Base-by-base conservation (phyloP, 345 rosid species). In the Luvunga scandens region DNA sequence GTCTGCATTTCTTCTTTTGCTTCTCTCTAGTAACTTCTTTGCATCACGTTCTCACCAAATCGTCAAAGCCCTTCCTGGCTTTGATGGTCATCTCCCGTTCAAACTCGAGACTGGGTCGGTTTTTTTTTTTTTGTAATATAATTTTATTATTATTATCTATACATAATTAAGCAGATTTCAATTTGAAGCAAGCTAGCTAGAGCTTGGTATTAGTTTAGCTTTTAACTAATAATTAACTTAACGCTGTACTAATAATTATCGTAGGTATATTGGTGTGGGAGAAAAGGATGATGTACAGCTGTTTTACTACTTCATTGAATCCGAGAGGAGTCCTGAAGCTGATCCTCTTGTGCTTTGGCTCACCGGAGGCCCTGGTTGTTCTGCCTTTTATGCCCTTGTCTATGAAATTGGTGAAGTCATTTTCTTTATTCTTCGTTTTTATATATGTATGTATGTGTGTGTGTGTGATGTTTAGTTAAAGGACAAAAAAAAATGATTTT, bases 331-430 rank as follows among this genome's bases (percentile, higher is more conserved):
- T 71, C 85, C 88, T 3, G 19, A n/a, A 27, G n/a, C 2, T 5
- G 86, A 86, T 50, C 86, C 88, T 27, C 80, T 83, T 63, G 36
- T 86, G 81, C 77, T 86, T n/a, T 86, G 88, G 88, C 75, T 83
- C 50, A 79, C 86, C 10, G 88, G 86, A 9, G 86, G 86, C 21
- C 88, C 88, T 10, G 88, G 85, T 0, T 86, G 88, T 78, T 86
- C 88, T 39, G 86, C 82, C 39, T 86, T 86, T 72, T 86, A 85
- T 10, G 86, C 85, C 16, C 62, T 86, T 2, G 84, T 83, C 25
- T 86, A 72, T 30, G 88, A 86, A 80, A 86, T 57, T 27, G 88
- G 88, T 86, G 18, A 59, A 81, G 69, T n/a, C 31, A 3, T 9
- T 0, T 10, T 31, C 24, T 13, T 34, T 56, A 4, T 31, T 56